Evolutionary conservation across 257 asterid genomes (phyloP), one percentile per base, ranked within the genome.

Genomic region (Solanum pennellii): DNA sequence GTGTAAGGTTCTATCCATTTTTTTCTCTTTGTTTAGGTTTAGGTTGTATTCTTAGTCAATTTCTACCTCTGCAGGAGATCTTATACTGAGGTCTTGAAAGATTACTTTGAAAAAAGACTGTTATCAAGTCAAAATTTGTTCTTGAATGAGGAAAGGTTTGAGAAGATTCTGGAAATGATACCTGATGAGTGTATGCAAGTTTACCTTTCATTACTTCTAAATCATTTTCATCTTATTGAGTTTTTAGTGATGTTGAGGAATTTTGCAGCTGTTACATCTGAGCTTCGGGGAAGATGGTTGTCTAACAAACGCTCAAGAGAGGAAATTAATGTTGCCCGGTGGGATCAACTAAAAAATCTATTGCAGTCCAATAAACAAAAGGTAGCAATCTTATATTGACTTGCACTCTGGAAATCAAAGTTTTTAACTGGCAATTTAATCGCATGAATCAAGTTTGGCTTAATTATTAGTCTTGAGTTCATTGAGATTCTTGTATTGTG

Each of bases 81-180:
- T 6, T 92, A 95, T 87, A 83, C 92, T 4, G 98, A 94, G 71
- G 95, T 95, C 87, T 62, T 96, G 93, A 93, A 90, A 84, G 92
- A 87, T 31, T 94, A 92, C 88, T 96, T 96, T 20, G 98, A 95
- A 92, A 94, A 90, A 65, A 90, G 92, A 87, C 89, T 87, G 66
- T 88, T 96, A 89, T 69, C 85, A 27, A 92, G 90, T 83, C 99
- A 95, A 92, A 92, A 92, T 66, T 92, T 94, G 87, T 91, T 96
- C 91, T 91, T 93, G 9, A 91, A 89, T 44, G 95, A 92, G 91
- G 94, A 93, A 82, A 94, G 92, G 92, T 97, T 91, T 62, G 98
- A 93, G 92, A 94, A 89, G 95, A 96, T 96, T 90, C 89, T 95
- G 90, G 94, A 90, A 88, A 94, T 94, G 98, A 92, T 97, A 92